A percentile compares a stretch with the other conserved stretches of the same genome.
These are phyloP conservation scores for Ailanthus altissimus DNA, from an alignment of 345 rosid genomes.

Conservation along the genomic window DNA sequence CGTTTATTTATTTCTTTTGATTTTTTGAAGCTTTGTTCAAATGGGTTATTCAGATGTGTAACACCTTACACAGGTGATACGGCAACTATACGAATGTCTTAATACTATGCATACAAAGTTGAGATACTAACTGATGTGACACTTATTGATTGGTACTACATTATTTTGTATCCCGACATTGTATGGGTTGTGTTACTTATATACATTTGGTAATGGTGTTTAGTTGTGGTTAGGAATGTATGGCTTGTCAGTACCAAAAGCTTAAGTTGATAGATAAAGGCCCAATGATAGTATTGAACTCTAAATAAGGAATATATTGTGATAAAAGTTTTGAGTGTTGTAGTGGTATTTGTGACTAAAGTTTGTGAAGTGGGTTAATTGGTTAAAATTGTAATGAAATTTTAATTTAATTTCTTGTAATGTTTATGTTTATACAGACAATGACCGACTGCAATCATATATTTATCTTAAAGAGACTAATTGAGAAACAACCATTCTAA, in stretches of 20 bases:
- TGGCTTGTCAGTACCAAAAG: not conserved
- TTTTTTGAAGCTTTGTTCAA: not conserved
- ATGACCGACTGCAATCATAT: not conserved
- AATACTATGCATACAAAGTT: too few species aligned
- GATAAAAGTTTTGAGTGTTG: not conserved
- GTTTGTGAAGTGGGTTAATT: not conserved
- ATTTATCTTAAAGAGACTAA: not conserved
- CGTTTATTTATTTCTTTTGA: not conserved
- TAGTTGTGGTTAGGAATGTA: not conserved
- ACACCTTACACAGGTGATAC: too few species aligned
- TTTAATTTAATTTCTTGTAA: not conserved
- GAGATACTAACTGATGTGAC: too few species aligned
- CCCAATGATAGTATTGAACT: not conserved
- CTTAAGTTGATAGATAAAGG: not conserved
- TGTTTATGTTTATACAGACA: not conserved
- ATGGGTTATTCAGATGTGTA: not conserved
- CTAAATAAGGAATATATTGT: not conserved
- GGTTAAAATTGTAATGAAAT: not conserved
- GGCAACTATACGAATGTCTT: not conserved
- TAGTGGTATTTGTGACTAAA: not conserved
- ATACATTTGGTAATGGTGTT: not conserved
- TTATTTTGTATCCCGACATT: too few species aligned
- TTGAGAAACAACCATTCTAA: not conserved
- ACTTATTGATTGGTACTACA: too few species aligned
- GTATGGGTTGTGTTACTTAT: too few species aligned